Base-by-base conservation (phyloP, 2,329 filamentous ascomycete genomes). In the Knoxdaviesia capensis region DNA sequence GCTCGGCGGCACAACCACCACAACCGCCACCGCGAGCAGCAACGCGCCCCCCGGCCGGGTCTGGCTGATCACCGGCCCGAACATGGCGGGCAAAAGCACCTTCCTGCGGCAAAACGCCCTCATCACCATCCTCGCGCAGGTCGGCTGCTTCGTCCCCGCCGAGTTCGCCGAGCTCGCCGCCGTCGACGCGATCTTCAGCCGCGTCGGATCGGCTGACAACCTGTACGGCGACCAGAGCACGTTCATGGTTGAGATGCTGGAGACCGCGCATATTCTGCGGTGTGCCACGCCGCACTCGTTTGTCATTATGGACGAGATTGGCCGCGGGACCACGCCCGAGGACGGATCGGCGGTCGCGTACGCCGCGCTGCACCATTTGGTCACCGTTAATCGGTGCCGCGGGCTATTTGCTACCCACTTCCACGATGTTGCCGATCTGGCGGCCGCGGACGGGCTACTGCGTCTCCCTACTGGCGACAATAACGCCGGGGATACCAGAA, bases 181-280 rank as follows among this genome's bases (percentile, higher is more conserved):
- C 37, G 86, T 94, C n/a, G 90, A 98, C 60, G 85, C 88, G 52
- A 80, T 98, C 42, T 96, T 93, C 63, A 90, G 80, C 54, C 82
- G 90, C 54, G 80, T 92, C 28, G 90, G 90, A 2, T 92, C 86
- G 1, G 90, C 88, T 2, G 92, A 98, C 57, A 88, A 94, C 55
- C 67, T 98, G n/a, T 94, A 82, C 62, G 74, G 77, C 41, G 82
- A 94, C 61, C 87, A 96, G 58, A 94, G 85, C 42, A 98, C 92
- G 0, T 98, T 98, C 59, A 96, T 98, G 90, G 85, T 96, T 1
- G 90, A 98, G 62, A 98, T 98, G 90, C 70, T 94, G 2, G 90
- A 98, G 60, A 94, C 90, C 20, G 87, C 88, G 2, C 71, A 80
- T 30, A 98, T 98, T 42, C 68, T 98, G 41, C 82, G 80, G 46